Conservation (phyloP, 2,329 filamentous ascomycete genomes). For the Aspergillus flavus region DNA sequence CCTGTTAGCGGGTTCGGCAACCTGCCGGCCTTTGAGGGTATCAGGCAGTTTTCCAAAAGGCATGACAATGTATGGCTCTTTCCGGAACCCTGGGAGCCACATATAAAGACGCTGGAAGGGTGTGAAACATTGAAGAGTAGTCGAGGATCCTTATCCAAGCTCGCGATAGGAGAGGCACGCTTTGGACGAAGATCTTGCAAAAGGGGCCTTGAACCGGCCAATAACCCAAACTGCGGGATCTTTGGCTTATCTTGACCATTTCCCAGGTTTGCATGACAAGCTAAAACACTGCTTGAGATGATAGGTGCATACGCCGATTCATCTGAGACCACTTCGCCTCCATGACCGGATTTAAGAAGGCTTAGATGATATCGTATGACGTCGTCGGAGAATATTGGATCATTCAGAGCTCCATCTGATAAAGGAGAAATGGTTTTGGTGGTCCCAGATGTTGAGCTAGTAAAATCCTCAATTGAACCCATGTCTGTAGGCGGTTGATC, state of each 20-base stretch:
- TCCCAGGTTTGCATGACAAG: not conserved
- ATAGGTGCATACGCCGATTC: not conserved
- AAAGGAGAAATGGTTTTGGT: not conserved
- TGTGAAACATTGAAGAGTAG: slow-evolving; percentile 20
- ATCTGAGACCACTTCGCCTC: not conserved
- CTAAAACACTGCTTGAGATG: not conserved
- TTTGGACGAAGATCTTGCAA: no score
- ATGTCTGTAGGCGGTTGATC: not conserved
- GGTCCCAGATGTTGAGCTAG: not conserved
- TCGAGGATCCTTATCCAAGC: slow-evolving; percentile 11
- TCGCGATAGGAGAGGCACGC: not conserved
- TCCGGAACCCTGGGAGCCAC: slow-evolving; percentile 60
- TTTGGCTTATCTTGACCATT: not conserved
- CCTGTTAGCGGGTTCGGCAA: slow-evolving; percentile 50
- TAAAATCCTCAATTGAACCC: not conserved
- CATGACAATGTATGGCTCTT: slow-evolving; percentile 53
- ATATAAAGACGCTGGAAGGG: slow-evolving; percentile 52
- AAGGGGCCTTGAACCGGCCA: not conserved
- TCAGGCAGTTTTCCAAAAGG: slow-evolving; percentile 59
- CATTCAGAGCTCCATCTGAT: not conserved
- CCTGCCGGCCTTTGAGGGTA: slow-evolving; percentile 46
- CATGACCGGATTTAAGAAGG: not conserved
- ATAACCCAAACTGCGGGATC: not conserved
- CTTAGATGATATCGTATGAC: not conserved
- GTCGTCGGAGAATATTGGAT: not conserved